These are phyloP conservation scores for Cytospora piceicola DNA, from an alignment of 2,329 filamentous ascomycete genomes.

Conservation along the genomic window DNA sequence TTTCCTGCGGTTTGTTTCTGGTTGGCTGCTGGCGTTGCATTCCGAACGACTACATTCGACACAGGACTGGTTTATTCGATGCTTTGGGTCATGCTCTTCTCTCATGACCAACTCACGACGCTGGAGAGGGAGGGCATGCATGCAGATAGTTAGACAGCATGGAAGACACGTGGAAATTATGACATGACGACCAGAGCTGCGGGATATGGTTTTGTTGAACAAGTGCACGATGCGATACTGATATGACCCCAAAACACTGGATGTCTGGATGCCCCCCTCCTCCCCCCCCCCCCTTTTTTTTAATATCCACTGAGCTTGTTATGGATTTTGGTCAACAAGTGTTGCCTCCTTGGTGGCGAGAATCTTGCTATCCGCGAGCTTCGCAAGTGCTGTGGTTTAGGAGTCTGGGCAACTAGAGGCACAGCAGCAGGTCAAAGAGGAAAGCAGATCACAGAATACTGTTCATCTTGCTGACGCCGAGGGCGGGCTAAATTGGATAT, in stretches of 20 bases:
- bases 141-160: slow-evolving; percentile 32
- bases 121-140: slow-evolving; percentile 26
- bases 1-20: slow-evolving; percentile 23
- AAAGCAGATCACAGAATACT: too few relatives aligned
- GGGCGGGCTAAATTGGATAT: too few relatives aligned
- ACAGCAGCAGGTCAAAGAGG: background rate
- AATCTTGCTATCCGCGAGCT: background rate
- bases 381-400: background rate
- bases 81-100: slow-evolving; percentile 28
- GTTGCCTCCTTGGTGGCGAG: too few relatives aligned
- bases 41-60: slow-evolving; percentile 24
- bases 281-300: background rate
- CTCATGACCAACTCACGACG: slow-evolving; percentile 24
- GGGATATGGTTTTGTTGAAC: background rate
- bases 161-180: slow-evolving; percentile 30
- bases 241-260: too few relatives aligned
- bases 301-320: too few relatives aligned
- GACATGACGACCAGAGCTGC: slow-evolving; percentile 14
- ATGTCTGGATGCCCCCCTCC: background rate
- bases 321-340: too few relatives aligned
- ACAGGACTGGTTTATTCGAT: slow-evolving; percentile 19
- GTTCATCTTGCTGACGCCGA: too few relatives aligned
- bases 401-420: too few relatives aligned
- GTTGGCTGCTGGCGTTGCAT: slow-evolving; percentile 31
- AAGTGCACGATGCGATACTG: background rate